Percentiles rank a stretch among this genome's conserved stretches.
Evolutionary conservation across 2,329 filamentous ascomycete species (phyloP).

Genomic region (Neodidymelliopsis sp.): DNA sequence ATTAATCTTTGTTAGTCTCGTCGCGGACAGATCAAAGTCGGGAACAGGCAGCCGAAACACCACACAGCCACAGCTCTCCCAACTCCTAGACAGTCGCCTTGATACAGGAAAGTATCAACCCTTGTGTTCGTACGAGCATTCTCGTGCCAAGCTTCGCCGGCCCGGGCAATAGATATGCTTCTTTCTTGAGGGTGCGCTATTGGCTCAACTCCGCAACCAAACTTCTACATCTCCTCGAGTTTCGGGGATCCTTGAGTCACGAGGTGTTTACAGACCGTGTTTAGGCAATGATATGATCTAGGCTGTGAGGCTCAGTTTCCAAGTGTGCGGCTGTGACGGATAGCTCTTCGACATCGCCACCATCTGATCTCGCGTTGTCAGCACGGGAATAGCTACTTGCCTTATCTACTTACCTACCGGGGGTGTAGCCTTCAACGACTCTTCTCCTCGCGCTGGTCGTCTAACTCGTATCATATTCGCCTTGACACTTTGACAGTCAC

Average conservation of each 20-base stretch:
- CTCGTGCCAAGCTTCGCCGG: conserved; percentile 11
- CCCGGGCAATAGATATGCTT: conserved; percentile 5
- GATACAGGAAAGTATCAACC: too few species aligned
- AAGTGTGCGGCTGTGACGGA: conserved; percentile 3
- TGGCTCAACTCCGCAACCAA: conserved; percentile 5
- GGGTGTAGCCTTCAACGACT: neutral
- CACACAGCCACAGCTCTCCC: neutral
- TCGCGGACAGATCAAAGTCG: neutral
- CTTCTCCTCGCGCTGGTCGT: neutral
- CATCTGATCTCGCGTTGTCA: neutral
- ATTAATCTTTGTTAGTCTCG: neutral
- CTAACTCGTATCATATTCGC: neutral
- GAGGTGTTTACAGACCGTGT: neutral
- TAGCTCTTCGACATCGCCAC: conserved; percentile 8
- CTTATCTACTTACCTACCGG: neutral
- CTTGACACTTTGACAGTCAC: neutral
- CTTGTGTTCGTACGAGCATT: too few species aligned
- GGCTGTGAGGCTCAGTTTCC: conserved; percentile 15
- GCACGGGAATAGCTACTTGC: neutral
- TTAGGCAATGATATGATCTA: conserved; percentile 16
- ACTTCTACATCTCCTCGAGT: neutral
- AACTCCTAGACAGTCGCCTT: neutral
- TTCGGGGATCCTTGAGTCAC: conserved; percentile 1
- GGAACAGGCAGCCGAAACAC: neutral
- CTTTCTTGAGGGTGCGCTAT: neutral